These are phyloP conservation scores for Macrotyloma uniflorum DNA, from an alignment of 306 rosid genomes.

Conservation along the genomic window DNA sequence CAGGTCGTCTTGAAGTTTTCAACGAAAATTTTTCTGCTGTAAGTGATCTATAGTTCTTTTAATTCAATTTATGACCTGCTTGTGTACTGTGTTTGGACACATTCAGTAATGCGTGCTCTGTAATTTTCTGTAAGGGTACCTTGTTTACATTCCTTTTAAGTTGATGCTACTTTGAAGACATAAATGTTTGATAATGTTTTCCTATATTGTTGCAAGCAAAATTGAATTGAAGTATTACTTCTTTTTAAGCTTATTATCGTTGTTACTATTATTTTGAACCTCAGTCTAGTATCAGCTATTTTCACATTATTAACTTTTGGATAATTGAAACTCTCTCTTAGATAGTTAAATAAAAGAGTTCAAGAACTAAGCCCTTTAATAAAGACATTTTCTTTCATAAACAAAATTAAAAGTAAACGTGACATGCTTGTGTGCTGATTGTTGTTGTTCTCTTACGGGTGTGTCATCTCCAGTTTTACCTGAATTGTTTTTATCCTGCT, in stretches of 20 bases:
- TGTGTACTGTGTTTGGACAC: constrained; percentile 14
- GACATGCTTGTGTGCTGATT: not conserved
- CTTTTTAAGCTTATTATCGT: not conserved
- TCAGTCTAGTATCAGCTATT: constrained; percentile 1
- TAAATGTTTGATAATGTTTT: too few species aligned
- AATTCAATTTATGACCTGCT: constrained; percentile 14
- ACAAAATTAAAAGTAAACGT: not conserved
- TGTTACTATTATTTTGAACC: not conserved
- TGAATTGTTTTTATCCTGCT: constrained; percentile 9
- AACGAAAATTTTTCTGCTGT: constrained; percentile 94
- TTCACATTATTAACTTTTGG: constrained; percentile 8
- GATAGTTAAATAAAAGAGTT: not conserved
- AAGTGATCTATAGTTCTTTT: constrained; percentile 50
- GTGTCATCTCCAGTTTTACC: not conserved
- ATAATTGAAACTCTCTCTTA: not conserved
- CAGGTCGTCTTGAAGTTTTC: constrained; percentile 98
- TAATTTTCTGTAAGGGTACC: constrained; percentile 1
- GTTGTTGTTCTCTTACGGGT: not conserved
- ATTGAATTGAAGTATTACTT: constrained; percentile 1
- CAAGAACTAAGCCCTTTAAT: not conserved
- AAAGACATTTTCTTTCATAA: not conserved
- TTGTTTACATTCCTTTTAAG: not conserved
- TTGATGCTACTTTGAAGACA: constrained; percentile 16
- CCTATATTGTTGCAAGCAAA: constrained; percentile 19
- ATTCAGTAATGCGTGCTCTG: not conserved